Evolutionary conservation across 1,284 basidiomycete species (phyloP), one percentile per base, ranked within the genome.

Genomic region (Boletus subluridellus): DNA sequence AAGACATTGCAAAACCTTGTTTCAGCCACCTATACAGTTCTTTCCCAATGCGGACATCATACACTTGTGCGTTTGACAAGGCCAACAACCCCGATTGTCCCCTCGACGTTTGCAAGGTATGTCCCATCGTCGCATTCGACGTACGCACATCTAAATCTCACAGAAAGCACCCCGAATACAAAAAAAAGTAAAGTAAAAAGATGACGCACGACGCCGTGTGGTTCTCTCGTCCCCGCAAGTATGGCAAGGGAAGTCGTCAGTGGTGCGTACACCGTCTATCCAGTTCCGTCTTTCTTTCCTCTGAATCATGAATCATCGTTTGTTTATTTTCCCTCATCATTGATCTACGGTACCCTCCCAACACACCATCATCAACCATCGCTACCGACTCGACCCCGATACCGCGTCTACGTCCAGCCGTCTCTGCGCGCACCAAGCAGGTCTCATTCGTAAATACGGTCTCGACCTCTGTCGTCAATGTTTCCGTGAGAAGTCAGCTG

Each of bases 381-480:
- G 9, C n/a, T 7, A 30, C 28, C 17, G 5, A 21, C 28, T 8
- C 17, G 17, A 32, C 46, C 5, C 5, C 11, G 12, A 48, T 14
- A 3, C 9, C 2, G 24, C 14, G 32, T 14, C 49, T 45, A 35
- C 24, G 14, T 47, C 35, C 55, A 94, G 92, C 85, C 94, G 95
- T 74, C 91, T 94, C 74, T 98, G 94, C 75, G 90, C 92, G 51
- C 94, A 98, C 80, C 91, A 92, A 77, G 94, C 94, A 71, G 94
- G 94, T 90, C 86, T 97, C 76, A 94, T 98, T 79, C 91, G 89
- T 76, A 92, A 92, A 78, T 94, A 94, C 80, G 93, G 94, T 60
- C 86, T 97, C 72, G 92, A 96, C 81, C 90, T 96, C 70, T 97
- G 94, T 83, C 91, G 94, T 78, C 94, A 97, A 80, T 97, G 94